Conservation (phyloP, 495 filamentous ascomycete genomes). For the Bryoglossum gracile region DNA sequence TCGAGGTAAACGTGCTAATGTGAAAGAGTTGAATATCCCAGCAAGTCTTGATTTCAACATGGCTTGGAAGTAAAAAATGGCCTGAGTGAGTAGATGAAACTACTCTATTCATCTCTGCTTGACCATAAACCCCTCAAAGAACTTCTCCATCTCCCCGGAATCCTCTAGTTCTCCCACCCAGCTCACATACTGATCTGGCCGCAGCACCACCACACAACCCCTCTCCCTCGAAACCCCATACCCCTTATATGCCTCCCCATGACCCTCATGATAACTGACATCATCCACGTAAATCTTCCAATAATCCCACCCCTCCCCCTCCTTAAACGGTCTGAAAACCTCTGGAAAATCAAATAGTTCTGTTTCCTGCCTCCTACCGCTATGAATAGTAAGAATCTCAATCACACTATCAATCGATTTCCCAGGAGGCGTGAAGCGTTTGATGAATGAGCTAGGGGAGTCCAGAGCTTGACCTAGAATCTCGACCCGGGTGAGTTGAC, state of each 20-base stretch:
- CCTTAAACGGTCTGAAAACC: constrained; percentile 49
- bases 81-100: too few relatives aligned
- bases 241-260: constrained; percentile 54
- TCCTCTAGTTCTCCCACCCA: constrained; percentile 8
- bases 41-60: too few relatives aligned
- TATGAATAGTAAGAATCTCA: constrained; percentile 57
- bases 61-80: too few relatives aligned
- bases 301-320: constrained; percentile 57
- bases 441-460: constrained; percentile 30
- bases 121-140: constrained; percentile 9
- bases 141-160: constrained; percentile 4
- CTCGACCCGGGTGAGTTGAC: constrained; percentile 38
- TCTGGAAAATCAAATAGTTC: constrained; percentile 52
- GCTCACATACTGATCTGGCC: constrained; percentile 64
- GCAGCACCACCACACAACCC: constrained; percentile 53
- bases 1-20: too few relatives aligned
- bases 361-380: constrained; percentile 39
- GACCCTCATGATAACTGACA: constrained; percentile 47
- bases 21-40: too few relatives aligned
- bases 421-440: constrained; percentile 36
- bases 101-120: background rate
- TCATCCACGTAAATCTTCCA: constrained; percentile 61
- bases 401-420: constrained; percentile 37
- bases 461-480: constrained; percentile 36
- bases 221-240: constrained; percentile 52